Base-by-base conservation (phyloP, 495 filamentous ascomycete species). In the Aspergillus avenaceus region DNA sequence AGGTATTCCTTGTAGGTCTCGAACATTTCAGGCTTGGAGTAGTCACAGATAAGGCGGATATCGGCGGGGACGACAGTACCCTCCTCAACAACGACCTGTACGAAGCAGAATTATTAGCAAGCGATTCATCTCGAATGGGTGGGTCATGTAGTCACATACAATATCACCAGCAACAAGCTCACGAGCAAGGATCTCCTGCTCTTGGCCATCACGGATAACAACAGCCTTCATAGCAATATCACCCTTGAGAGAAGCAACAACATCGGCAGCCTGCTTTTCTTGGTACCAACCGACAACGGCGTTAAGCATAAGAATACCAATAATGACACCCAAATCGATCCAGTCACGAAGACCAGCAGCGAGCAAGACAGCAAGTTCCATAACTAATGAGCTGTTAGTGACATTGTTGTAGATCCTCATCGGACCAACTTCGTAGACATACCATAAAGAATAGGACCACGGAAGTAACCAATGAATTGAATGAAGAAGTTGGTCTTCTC, bases 311-410 rank as follows among this genome's bases (percentile, higher is more conserved):
- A 91, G 73, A 69, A 91, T 91, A 77, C 83, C 87, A 60, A 86
- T 84, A 69, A 91, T 91, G 63, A 91, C 86, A 79, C 87, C 87
- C 50, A 90, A 80, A 79, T 91, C 87, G 55, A 91, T 84, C 85
- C 85, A 91, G 72, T 88, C 86, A 62, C 79, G 80, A 52, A 91
- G 81, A 79, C 86, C 87, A 61, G 85, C 85, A 63, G 87, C 84
- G 53, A 91, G 70, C 22, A 89, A 66, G 56, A 88, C 86, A 75
- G 87, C 87, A 59, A 91, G 60, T 82, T 91, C 86, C 87, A 91
- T 90, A 63, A 89, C 87, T 91, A 50, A 12, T 46, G 25, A 40
- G 8, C 0, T 7, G 14, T 34, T 49, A 26, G 23, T 37, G 8
- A 29, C 13, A 18, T 3, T 1, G 11, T n/a, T 13, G 24, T 37